Conservation (phyloP, 345 rosid species). For the Heritiera fomes region DNA sequence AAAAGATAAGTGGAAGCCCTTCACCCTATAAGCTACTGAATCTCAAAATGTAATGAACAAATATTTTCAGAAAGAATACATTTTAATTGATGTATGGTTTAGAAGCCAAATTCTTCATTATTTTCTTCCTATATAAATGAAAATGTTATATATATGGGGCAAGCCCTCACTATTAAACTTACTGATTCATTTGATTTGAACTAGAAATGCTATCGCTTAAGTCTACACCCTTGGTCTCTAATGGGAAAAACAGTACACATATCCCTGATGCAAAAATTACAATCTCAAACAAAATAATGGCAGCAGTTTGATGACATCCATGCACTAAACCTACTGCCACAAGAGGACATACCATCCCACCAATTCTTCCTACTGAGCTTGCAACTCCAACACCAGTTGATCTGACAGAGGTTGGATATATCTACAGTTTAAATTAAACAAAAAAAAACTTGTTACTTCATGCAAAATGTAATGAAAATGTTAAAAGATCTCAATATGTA, state of each 20-base stretch:
- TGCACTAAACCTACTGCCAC: constrained; percentile 84
- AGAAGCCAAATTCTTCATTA: neutral
- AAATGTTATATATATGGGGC: neutral
- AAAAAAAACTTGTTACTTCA: neutral
- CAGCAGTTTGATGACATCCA: constrained; percentile 74
- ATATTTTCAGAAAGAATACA: too few relatives aligned
- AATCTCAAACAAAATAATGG: constrained; percentile 62
- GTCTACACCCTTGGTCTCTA: constrained; percentile 80
- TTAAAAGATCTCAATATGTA: neutral
- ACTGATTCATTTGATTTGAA: constrained; percentile 20
- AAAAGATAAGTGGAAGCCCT: too few relatives aligned
- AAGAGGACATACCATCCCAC: constrained; percentile 85
- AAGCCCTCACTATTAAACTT: constrained; percentile 8
- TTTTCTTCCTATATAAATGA: neutral
- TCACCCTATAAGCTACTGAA: too few relatives aligned
- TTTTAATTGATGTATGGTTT: too few relatives aligned
- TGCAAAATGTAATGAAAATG: neutral
- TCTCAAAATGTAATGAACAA: too few relatives aligned
- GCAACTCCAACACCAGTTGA: constrained; percentile 84
- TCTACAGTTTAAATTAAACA: constrained; percentile 35
- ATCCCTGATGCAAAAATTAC: constrained; percentile 62
- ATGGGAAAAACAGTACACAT: constrained; percentile 68
- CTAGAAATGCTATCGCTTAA: constrained; percentile 50
- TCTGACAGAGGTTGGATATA: constrained; percentile 90
- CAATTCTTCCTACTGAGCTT: constrained; percentile 90